These are phyloP conservation scores for Solanum chacoense DNA, from an alignment of 305 asterid species.

Conservation along the genomic window DNA sequence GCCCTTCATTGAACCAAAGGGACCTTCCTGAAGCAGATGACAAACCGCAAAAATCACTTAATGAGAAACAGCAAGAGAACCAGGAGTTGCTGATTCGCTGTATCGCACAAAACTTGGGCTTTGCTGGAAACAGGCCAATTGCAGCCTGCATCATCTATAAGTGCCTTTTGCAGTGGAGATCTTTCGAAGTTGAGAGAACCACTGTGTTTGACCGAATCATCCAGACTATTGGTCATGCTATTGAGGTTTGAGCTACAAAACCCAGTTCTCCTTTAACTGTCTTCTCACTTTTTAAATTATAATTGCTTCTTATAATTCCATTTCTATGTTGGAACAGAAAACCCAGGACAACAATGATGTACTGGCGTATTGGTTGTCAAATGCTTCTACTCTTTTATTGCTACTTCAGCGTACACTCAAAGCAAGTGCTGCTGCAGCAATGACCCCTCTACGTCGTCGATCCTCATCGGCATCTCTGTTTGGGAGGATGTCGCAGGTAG, in stretches of 20 bases:
- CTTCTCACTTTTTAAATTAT: background rate
- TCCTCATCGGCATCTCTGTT: constrained; percentile 49
- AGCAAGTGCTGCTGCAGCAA: constrained; percentile 55
- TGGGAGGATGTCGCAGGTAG: constrained; percentile 53
- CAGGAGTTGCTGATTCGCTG: constrained; percentile 87
- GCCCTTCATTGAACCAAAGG: constrained; percentile 49
- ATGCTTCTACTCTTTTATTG: constrained; percentile 50
- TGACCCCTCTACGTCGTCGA: constrained; percentile 55
- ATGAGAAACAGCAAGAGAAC: constrained; percentile 81
- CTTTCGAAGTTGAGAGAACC: constrained; percentile 82
- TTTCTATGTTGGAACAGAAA: constrained; percentile 31
- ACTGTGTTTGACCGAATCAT: constrained; percentile 52
- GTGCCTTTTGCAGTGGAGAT: constrained; percentile 95
- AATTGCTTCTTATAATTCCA: background rate
- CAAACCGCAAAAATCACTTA: constrained; percentile 86
- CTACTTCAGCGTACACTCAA: constrained; percentile 59
- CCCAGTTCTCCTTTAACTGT: constrained; percentile 1
- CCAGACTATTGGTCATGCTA: constrained; percentile 54
- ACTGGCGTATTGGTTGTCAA: constrained; percentile 62
- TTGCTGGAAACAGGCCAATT: constrained; percentile 72
- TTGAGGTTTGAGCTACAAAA: constrained; percentile 41
- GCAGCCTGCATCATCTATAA: constrained; percentile 91
- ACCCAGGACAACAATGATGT: constrained; percentile 49
- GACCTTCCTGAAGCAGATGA: constrained; percentile 64
- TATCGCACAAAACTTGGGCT: constrained; percentile 74